phyloP scores from a whole-genome alignment of 352 stramenopile genomes.

The Phytophthora podocarpi region DNA sequence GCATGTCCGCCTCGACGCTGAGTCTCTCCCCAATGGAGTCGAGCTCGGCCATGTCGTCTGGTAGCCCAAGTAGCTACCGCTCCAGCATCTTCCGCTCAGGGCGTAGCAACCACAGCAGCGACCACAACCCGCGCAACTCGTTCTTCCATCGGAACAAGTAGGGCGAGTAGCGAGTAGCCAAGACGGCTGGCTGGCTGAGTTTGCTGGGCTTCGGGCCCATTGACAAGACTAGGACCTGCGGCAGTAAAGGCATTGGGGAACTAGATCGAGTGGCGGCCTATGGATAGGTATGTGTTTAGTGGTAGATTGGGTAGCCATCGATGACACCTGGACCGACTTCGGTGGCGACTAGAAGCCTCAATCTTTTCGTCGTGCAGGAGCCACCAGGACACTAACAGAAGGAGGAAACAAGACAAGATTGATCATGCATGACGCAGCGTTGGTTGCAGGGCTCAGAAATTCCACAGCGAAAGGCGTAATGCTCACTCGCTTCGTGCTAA shows the following conservation, averaged over 20 bases:
- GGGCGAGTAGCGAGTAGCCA: neutral
- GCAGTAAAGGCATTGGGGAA: slow-evolving; percentile 16
- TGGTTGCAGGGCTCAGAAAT: slow-evolving; percentile 11
- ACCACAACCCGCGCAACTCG: slow-evolving; percentile 50
- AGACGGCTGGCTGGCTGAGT: neutral
- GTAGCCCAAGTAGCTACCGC: slow-evolving; percentile 42
- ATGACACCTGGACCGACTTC: slow-evolving; percentile 18
- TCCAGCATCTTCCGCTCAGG: slow-evolving; percentile 62
- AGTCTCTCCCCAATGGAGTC: slow-evolving; percentile 58
- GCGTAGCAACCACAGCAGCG: slow-evolving; percentile 39
- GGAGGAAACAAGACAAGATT: slow-evolving; percentile 25
- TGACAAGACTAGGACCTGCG: neutral
- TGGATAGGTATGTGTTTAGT: slow-evolving; percentile 37
- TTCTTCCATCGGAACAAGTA: slow-evolving; percentile 75
- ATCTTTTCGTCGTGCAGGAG: slow-evolving; percentile 20
- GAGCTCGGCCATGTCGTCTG: slow-evolving; percentile 44
- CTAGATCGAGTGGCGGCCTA: slow-evolving; percentile 25
- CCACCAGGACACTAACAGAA: slow-evolving; percentile 29
- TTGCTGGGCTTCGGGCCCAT: too few relatives aligned
- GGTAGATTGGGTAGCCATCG: slow-evolving; percentile 28
- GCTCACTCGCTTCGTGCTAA: slow-evolving; percentile 2
- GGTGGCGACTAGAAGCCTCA: slow-evolving; percentile 23
- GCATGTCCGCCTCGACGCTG: slow-evolving; percentile 56
- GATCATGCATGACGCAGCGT: slow-evolving; percentile 17
- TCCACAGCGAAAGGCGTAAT: slow-evolving; percentile 1